phyloP scores from a whole-genome alignment of 2,329 filamentous ascomycete genomes.

The Fusarium bulbicola region DNA sequence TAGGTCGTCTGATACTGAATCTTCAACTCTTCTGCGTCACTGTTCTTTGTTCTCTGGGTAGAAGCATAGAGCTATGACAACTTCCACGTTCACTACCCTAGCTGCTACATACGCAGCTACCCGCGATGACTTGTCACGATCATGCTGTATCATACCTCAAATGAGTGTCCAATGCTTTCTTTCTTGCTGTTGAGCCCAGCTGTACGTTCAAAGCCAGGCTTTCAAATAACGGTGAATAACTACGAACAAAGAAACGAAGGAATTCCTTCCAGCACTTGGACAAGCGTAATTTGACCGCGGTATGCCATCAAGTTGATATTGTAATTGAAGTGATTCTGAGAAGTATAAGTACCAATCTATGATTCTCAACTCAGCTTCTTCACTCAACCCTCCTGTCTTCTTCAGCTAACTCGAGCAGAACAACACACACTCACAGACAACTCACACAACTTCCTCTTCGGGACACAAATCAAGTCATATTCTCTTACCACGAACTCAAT shows the following conservation, averaged over 20 bases:
- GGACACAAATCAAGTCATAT: accelerated
- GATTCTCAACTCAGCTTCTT: not conserved
- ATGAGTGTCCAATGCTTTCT: no score
- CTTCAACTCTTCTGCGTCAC: not conserved
- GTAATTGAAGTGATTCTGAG: no score
- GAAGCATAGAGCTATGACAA: not conserved
- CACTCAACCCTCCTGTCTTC: no score
- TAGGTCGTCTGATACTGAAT: not conserved
- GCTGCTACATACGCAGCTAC: not conserved
- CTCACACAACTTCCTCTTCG: not conserved
- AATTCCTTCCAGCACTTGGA: no score
- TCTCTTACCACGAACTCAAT: not conserved
- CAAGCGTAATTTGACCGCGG: no score
- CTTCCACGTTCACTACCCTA: not conserved
- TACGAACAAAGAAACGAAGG: no score
- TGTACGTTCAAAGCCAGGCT: not conserved
- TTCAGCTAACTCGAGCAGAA: no score
- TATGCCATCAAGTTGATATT: no score
- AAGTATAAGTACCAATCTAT: not conserved
- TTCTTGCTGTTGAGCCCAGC: not conserved
- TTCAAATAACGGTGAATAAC: accelerated
- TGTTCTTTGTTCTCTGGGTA: not conserved
- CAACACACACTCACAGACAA: not conserved
- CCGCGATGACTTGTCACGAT: not conserved
- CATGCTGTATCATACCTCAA: not conserved